Conservation (phyloP, 345 rosid species). For the Arabidopsis arenosa region DNA sequence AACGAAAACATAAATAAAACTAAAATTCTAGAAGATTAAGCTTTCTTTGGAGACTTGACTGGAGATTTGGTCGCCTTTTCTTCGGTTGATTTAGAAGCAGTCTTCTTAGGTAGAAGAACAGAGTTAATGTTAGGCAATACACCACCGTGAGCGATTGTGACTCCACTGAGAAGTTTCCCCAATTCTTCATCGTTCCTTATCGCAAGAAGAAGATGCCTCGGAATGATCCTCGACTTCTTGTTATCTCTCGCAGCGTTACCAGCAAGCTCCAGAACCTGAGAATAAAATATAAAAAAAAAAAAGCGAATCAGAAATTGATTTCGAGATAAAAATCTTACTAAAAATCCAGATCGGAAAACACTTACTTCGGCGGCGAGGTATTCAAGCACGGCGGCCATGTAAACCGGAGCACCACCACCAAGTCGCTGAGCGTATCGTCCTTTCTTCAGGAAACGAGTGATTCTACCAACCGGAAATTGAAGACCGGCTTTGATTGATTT, state of each 20-base stretch:
- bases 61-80: conserved; percentile 72
- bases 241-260: conserved; percentile 86
- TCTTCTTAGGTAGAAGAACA: conserved; percentile 71
- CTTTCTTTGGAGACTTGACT: conserved; percentile 48
- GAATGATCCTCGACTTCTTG: conserved; percentile 75
- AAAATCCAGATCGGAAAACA: neutral
- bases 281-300: no score
- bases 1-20: neutral
- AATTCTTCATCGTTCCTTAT: conserved; percentile 82
- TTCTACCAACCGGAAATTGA: conserved; percentile 86
- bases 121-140: conserved; percentile 81
- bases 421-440: conserved; percentile 77
- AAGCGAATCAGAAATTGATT: neutral
- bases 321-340: no score
- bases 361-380: conserved; percentile 84
- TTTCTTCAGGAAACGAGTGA: conserved; percentile 80
- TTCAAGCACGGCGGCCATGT: conserved; percentile 87
- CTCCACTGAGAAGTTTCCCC: conserved; percentile 71
- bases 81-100: conserved; percentile 49
- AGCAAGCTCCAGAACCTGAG: conserved; percentile 74
- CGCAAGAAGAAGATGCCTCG: conserved; percentile 73
- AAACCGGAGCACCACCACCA: conserved; percentile 86
- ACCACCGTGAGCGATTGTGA: conserved; percentile 83
- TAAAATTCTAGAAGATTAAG: neutral
- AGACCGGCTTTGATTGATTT: conserved; percentile 80